Base-by-base conservation (phyloP, 1,284 basidiomycete species). In the Naganishia liquefaciens region DNA sequence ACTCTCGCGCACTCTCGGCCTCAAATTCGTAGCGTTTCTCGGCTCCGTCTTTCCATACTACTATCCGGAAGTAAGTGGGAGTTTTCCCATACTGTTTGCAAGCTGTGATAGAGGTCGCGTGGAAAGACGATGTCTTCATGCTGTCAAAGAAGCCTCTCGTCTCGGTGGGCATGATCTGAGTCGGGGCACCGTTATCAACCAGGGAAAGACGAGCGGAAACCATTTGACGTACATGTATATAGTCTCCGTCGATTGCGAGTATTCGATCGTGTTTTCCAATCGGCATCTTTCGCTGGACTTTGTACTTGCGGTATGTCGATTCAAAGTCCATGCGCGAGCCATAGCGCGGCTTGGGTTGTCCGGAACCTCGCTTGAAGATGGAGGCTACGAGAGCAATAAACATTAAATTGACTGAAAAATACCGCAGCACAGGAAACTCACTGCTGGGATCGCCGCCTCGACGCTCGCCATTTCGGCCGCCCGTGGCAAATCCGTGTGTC, bases 11-110 rank as follows among this genome's bases (percentile, higher is more conserved):
- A 71, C 83, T 92, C 77, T 96, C 94, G 0, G 93, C 94, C 79
- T 99, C 96, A 75, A 98, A 97, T 73, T 99, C 95, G 75, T 98
- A 99, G 39, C 94, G 84, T 82, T 99, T 99, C 66, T 82, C 79
- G 39, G 86, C 84, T 11, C 85, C 83, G 53, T 88, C 87, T 47
- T 87, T 80, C 73, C 83, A 83, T 4, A 91, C 87, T 46, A 89
- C 82, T 27, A 92, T 80, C 81, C 96, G 96, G 84, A 99, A 95
- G 27, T 86, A 85, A 3, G 87, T 84, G 23, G 88, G 87, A 5
- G 86, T 85, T 75, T 94, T 91, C 50, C 86, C 85, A 0, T 88
- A 89, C 72, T 93, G 87, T 70, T 91, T 90, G 75, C 90, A 92
- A 39, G 87, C 85, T 19, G 87, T 84, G 44, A 99, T 87, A 67